Percentiles rank a stretch among this genome's conserved stretches.
Evolutionary conservation across 2,329 filamentous ascomycete genomes (phyloP).

Genomic region (Scedosporium minutisporum): DNA sequence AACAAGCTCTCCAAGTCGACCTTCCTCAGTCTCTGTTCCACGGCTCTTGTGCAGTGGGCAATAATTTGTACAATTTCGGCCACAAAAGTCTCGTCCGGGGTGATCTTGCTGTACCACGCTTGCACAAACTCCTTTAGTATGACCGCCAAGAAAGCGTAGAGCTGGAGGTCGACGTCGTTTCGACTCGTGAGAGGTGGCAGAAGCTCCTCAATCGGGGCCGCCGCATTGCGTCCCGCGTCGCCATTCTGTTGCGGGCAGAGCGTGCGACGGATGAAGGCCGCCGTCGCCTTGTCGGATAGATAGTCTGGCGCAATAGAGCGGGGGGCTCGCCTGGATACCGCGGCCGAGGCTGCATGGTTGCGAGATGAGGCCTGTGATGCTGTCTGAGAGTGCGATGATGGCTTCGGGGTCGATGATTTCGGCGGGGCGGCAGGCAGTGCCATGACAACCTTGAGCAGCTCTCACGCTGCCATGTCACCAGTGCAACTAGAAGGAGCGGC

Average conservation of each 20-base stretch:
- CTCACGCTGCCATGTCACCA: background rate
- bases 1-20: constrained; percentile 75
- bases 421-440: constrained; percentile 1
- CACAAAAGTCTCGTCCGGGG: constrained; percentile 78
- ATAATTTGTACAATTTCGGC: constrained; percentile 83
- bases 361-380: constrained; percentile 3
- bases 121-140: constrained; percentile 85
- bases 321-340: constrained; percentile 21
- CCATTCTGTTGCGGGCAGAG: constrained; percentile 65
- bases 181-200: constrained; percentile 88
- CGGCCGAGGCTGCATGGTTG: constrained; percentile 13
- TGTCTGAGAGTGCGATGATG: constrained; percentile 6
- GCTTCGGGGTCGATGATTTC: constrained; percentile 4
- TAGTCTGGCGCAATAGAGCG: constrained; percentile 34
- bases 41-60: constrained; percentile 77
- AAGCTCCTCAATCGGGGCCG: constrained; percentile 65
- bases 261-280: constrained; percentile 69
- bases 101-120: constrained; percentile 88
- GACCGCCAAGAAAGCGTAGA: constrained; percentile 81
- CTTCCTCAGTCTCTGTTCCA: constrained; percentile 77
- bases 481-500: background rate
- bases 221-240: constrained; percentile 34
- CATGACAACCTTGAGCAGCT: background rate
- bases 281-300: constrained; percentile 69
- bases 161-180: constrained; percentile 84